Base-by-base conservation (phyloP, 345 rosid genomes). In the Draba incana region DNA sequence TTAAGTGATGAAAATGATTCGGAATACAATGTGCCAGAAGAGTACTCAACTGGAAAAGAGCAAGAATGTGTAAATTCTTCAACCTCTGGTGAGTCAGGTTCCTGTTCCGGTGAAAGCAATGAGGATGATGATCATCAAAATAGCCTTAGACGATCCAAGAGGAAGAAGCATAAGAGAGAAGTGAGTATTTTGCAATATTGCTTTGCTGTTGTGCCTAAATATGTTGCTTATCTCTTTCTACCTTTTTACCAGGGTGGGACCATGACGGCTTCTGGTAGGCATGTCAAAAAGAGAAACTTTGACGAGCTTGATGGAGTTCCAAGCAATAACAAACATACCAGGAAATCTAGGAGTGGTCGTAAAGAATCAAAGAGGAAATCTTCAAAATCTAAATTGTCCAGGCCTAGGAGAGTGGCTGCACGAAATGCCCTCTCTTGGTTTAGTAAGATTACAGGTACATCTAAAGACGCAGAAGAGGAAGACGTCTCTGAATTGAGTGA, bases 361-460 rank as follows among this genome's bases (percentile, higher is more conserved):
- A 89, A 84, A 78, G 75, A 68, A 69, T 80, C 78, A 11, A 84
- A 75, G 72, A 83, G 69, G 73, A 87, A 79, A 71, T 80, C 86
- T 72, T 84, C 96, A 62, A 79, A 75, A 81, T 85, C 83, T 20
- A 88, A 86, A 79, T 82, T 83, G 52, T 82, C 79, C 43, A 84
- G 99, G 82, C 99, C 99, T 67, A 92, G 82, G 72, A 84, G 99
- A 78, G 95, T 90, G 61, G 98, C 98, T 68, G 98, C 99, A 42
- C 89, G 88, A 61, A 89, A 88, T 85, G 99, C 98, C 16, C 92
- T 85, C 41, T 78, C 86, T 55, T 81, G 89, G 79, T 92, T 95
- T 73, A 85, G 92, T 33, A 92, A 83, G 83, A 83, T 94, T 64
- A 84, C 86, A 20, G 99, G 92, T 79, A 76, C 88, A 72, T 83